Base-by-base conservation (phyloP, 208 protist genomes). In the Wallacemonas rigidus region DNA sequence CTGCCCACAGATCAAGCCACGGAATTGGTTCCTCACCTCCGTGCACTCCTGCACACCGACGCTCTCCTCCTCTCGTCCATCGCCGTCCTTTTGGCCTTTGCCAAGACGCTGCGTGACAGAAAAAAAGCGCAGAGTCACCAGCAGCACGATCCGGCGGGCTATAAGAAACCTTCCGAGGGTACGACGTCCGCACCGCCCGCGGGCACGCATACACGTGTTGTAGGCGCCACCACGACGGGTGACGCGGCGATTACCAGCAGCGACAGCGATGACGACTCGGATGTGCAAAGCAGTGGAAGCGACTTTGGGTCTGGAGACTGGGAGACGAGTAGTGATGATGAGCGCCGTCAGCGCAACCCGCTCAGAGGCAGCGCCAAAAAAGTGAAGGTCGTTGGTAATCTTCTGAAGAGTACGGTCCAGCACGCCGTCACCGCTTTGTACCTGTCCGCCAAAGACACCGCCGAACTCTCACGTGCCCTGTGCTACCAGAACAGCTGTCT, bases 41-140 rank as follows among this genome's bases (percentile, higher is more conserved):
- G 83, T 41, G 77, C 87, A 1, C 71, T 95, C 38, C 83, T 95
- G 55, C 91, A 95, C 83, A 91, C 87, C 3, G 72, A 88, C 41
- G 86, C 82, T 38, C 68, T 94, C n/a, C 73, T 93, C 11, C 78
- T 86, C n/a, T 38, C 60, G 15, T 44, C 60, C 15, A 38, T 65
- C 12, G 60, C 36, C 6, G 60, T 65, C 41, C 1, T 65, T 11
- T 15, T 36, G 36, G 17, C 38, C 56, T 41, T 44, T 41, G 56
- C 36, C 36, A 38, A 17, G 35, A 38, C 6, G 15, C 56, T 56
- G 51, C 51, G 51, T 5, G 14, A 6, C 12, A 9, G 26, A 41
- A 44, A 65, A 14, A 8, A 9, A n/a, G 39, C 57, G 3, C 56
- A 35, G 26, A 26, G 26, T 51, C 47, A 53, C 2, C 26, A 40